Percentiles rank a stretch among this genome's conserved stretches.
phyloP scores from a whole-genome alignment of 805 yeast genomes.

The Spathaspora passalidarum region DNA sequence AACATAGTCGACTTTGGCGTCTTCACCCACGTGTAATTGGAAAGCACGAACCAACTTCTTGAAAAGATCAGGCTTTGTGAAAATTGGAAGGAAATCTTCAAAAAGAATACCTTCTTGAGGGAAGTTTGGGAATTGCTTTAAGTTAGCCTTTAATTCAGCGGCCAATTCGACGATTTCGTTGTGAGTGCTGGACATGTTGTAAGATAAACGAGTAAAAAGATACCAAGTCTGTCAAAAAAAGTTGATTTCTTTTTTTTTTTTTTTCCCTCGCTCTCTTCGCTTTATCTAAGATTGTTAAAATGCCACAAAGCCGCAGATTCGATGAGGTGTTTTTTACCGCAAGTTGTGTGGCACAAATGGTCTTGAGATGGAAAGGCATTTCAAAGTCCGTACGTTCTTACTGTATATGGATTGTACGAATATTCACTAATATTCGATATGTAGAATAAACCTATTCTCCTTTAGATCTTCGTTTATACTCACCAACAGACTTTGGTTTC shows the following conservation, averaged over 20 bases:
- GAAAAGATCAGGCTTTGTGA: slow-evolving; percentile 77
- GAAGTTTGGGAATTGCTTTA: slow-evolving; percentile 84
- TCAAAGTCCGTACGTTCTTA: not conserved
- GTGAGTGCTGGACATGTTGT: slow-evolving; percentile 6
- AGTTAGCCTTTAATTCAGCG: slow-evolving; percentile 32
- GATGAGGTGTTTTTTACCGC: too few species aligned
- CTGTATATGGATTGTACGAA: too few species aligned
- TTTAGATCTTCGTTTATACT: too few species aligned
- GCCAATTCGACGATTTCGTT: slow-evolving; percentile 30
- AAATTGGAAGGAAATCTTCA: slow-evolving; percentile 95
- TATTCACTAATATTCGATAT: too few species aligned
- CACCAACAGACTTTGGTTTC: too few species aligned
- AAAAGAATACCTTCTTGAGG: slow-evolving; percentile 90
- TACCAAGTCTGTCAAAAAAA: not conserved
- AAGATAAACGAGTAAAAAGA: slow-evolving; percentile 7
- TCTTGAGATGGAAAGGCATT: not conserved
- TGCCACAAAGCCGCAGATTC: not conserved
- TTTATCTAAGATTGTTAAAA: too few species aligned
- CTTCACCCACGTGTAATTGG: slow-evolving; percentile 63
- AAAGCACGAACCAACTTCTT: slow-evolving; percentile 79
- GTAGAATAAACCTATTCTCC: too few species aligned
- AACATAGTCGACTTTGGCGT: slow-evolving; percentile 73
- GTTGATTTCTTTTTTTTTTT: not conserved
- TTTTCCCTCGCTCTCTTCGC: not conserved
- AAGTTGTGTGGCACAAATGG: not conserved